Evolutionary conservation across 805 yeast species (phyloP).

Genomic region (Alloascoidea hylecoeti): DNA sequence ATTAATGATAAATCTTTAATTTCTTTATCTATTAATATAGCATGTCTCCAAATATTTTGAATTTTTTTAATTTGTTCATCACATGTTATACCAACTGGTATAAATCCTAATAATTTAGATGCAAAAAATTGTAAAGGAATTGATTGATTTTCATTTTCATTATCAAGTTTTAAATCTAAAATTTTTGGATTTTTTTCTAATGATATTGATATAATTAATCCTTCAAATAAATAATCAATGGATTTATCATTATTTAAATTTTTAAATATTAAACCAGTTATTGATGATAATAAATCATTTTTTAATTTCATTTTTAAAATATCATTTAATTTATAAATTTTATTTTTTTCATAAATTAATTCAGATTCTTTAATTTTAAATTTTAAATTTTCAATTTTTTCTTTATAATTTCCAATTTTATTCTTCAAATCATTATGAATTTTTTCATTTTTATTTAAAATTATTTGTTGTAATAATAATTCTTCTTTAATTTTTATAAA

Average conservation of each 20-base stretch:
- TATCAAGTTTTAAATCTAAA: not conserved
- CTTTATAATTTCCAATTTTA: not conserved
- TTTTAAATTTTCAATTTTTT: not conserved
- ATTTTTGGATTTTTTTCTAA: not conserved
- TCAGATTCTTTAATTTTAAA: not conserved
- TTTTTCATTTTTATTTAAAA: not conserved
- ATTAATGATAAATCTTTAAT: not conserved
- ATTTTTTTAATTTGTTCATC: not conserved
- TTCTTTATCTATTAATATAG: not conserved
- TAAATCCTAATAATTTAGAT: not conserved
- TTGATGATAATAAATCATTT: not conserved
- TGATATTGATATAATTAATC: not conserved
- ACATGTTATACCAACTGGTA: not conserved
- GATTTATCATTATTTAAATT: not conserved
- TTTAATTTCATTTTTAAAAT: not conserved
- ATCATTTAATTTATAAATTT: not conserved
- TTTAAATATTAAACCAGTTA: not conserved
- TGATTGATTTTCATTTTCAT: too few relatives aligned
- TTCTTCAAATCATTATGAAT: not conserved
- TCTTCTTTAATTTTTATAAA: not conserved
- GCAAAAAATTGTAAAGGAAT: not conserved
- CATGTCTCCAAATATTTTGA: not conserved
- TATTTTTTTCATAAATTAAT: slow-evolving; percentile 2
- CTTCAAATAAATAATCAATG: too few relatives aligned
- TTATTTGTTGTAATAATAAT: not conserved